phyloP scores from a whole-genome alignment of 2,329 filamentous ascomycete species.

The Gaeumannomyces sp. region DNA sequence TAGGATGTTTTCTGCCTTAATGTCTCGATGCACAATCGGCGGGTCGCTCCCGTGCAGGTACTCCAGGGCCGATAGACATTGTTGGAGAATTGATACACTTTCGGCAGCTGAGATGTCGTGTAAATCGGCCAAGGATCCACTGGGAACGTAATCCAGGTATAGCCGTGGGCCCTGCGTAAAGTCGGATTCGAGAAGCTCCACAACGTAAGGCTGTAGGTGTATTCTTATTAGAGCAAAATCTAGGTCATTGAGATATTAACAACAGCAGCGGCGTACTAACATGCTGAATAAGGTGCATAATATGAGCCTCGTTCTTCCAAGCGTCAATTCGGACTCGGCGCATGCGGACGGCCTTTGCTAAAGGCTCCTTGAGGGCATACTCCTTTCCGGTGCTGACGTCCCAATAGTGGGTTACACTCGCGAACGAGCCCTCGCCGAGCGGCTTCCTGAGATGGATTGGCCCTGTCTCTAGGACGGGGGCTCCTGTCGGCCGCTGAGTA shows the following conservation, averaged over 20 bases:
- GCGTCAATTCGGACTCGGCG: background rate
- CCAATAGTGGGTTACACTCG: background rate
- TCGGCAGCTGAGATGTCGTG: background rate
- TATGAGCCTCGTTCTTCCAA: background rate
- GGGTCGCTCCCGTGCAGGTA: background rate
- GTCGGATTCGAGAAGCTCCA: background rate
- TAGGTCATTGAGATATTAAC: background rate
- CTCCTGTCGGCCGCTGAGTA: background rate
- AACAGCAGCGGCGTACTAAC: background rate
- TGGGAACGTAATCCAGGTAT: background rate
- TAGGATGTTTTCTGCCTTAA: too few relatives aligned
- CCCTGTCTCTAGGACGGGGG: background rate
- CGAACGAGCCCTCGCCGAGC: background rate
- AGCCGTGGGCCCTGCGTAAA: background rate
- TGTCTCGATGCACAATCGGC: too few relatives aligned
- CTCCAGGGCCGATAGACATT: background rate
- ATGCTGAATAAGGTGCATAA: background rate
- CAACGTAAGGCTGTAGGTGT: background rate
- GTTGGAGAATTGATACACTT: background rate
- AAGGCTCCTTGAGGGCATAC: background rate
- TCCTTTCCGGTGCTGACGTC: conserved; percentile 1
- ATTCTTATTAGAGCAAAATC: background rate
- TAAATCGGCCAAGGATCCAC: background rate
- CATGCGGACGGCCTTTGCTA: background rate
- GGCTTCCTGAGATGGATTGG: background rate